phyloP scores from a whole-genome alignment of 495 filamentous ascomycete genomes.

The Haplographium delicatum region DNA sequence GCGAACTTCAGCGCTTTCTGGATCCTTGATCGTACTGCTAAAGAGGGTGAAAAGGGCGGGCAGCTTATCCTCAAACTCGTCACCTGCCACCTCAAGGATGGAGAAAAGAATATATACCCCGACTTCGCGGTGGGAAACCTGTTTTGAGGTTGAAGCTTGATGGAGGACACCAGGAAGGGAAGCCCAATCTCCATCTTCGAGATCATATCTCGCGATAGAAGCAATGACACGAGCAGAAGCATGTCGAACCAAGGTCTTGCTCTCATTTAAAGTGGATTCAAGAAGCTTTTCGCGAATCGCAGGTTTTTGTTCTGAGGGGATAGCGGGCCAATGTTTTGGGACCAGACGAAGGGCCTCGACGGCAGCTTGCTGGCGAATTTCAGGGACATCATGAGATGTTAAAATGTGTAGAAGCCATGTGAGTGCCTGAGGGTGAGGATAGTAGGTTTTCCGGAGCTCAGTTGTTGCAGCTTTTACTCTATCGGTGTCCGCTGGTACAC shows the following conservation, averaged over 20 bases:
- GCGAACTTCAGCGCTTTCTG: slow-evolving; percentile 83
- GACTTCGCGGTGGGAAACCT: slow-evolving; percentile 78
- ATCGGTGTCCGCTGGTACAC: slow-evolving; percentile 61
- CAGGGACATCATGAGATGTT: slow-evolving; percentile 61
- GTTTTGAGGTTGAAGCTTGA: slow-evolving; percentile 62
- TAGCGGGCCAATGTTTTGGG: slow-evolving; percentile 71
- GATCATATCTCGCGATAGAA: slow-evolving; percentile 77
- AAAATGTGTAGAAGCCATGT: slow-evolving; percentile 80
- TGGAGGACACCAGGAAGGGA: slow-evolving; percentile 72
- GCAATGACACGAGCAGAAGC: slow-evolving; percentile 84
- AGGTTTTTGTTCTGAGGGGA: slow-evolving; percentile 62
- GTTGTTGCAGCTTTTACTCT: slow-evolving; percentile 86
- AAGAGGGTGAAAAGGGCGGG: slow-evolving; percentile 77
- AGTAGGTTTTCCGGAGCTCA: slow-evolving; percentile 85
- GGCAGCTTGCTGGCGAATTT: slow-evolving; percentile 81
- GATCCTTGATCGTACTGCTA: slow-evolving; percentile 79
- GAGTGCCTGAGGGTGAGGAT: slow-evolving; percentile 76
- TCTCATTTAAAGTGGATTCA: slow-evolving; percentile 72
- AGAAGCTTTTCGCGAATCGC: slow-evolving; percentile 77
- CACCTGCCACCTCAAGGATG: slow-evolving; percentile 77
- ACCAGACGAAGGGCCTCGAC: slow-evolving; percentile 81
- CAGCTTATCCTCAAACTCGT: slow-evolving; percentile 71
- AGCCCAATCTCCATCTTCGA: slow-evolving; percentile 80
- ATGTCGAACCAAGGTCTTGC: slow-evolving; percentile 69
- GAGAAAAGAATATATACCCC: slow-evolving; percentile 90